Percentiles rank a stretch among this genome's conserved stretches.
These are phyloP conservation scores for Vinca minor DNA, from an alignment of 257 asterid species.

Conservation along the genomic window DNA sequence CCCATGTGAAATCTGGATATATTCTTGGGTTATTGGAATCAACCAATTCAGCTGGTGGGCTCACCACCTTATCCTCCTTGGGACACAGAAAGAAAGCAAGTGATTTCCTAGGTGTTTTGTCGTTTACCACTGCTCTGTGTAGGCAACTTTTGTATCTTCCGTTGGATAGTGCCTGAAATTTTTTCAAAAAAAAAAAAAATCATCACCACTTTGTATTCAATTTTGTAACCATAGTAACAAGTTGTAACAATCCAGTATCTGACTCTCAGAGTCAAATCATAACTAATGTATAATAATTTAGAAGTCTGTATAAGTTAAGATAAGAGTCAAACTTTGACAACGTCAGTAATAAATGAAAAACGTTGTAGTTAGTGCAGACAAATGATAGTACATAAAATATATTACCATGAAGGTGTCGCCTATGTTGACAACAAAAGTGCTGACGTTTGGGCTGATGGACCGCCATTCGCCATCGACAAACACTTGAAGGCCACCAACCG, in stretches of 20 bases:
- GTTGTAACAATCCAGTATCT: background rate
- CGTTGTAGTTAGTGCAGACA: background rate
- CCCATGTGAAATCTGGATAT: conserved; percentile 83
- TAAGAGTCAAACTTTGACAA: too few relatives aligned
- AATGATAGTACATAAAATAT: background rate
- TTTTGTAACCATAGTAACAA: background rate
- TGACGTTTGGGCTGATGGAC: conserved; percentile 44
- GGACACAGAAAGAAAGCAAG: conserved; percentile 92
- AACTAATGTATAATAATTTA: too few relatives aligned
- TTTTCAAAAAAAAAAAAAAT: too few relatives aligned
- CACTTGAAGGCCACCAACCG: conserved; percentile 77
- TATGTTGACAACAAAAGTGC: conserved; percentile 80
- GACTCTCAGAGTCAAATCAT: too few relatives aligned
- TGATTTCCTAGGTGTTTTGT: conserved; percentile 59
- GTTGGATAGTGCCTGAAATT: conserved; percentile 69
- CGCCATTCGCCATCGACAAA: conserved; percentile 68
- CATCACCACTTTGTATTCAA: background rate
- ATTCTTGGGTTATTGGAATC: conserved; percentile 58
- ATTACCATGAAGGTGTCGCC: conserved; percentile 95
- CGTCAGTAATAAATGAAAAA: too few relatives aligned
- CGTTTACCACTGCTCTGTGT: conserved; percentile 95
- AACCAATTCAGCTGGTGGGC: conserved; percentile 76
- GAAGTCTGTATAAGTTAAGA: too few relatives aligned
- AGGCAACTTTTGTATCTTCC: conserved; percentile 86
- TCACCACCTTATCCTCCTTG: conserved; percentile 65